Base-by-base conservation (phyloP, 1,284 basidiomycete species). In the Bjerkandera adusta region DNA sequence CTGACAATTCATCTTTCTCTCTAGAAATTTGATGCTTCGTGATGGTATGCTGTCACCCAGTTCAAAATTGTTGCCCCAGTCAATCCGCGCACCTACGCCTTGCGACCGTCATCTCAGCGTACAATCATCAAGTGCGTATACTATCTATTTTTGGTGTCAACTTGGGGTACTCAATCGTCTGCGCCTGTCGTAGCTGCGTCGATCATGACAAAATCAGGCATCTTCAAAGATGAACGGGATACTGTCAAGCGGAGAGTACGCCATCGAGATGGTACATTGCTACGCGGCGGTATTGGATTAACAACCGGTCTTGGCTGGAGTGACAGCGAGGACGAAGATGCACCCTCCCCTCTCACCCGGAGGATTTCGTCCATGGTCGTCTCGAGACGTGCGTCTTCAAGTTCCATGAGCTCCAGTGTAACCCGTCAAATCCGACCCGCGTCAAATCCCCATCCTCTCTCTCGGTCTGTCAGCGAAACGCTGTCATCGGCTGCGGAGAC, bases 231-330 rank as follows among this genome's bases (percentile, higher is more conserved):
- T 48, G 68, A 77, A 25, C 71, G 85, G 1, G 80, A 89, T 55
- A 89, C 86, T 0, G 70, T 72, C 1, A 70, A 70, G 51, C 69
- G 88, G 25, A 70, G 85, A 22, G 68, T 75, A 3, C 69, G 88
- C n/a, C 88, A 91, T 62, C 76, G 85, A 3, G 87, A 91, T 58
- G 86, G 86, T 1, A 67, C 66, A 15, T 57, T 82, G 10, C 67
- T 90, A 34, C 67, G 72, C 29, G 85, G 83, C 2, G 88, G 88
- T 1, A 77, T 90, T 51, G 88, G 88, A 0, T 63, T 91, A 42
- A 91, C 88, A 3, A 91, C 88, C 3, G 88, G 88, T 0, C 68
- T 91, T 13, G 88, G 88, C 0, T 91, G 88, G 88, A 88, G 85
- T 58, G 88, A 90, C 61, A 85, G 83, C 52, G 86, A 90, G 68